Evolutionary conservation across 1,284 basidiomycete species (phyloP).

Genomic region (Vanrija sp.): DNA sequence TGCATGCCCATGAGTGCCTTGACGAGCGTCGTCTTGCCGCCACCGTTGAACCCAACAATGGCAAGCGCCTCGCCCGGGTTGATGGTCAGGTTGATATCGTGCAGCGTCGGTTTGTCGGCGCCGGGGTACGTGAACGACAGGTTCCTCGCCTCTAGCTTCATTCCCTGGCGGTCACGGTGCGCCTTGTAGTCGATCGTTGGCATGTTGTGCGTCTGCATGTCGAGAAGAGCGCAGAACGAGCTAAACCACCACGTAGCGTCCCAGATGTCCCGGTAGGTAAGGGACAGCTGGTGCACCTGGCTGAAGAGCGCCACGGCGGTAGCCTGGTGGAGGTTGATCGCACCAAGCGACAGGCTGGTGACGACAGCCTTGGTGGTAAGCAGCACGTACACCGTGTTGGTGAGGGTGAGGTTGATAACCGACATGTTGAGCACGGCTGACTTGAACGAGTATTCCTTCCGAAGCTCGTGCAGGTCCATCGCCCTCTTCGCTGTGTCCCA

Average conservation of each 20-base stretch:
- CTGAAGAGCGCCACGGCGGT: conserved; percentile 52
- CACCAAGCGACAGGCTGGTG: conserved; percentile 64
- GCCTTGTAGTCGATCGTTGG: conserved; percentile 24
- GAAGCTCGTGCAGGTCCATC: background rate
- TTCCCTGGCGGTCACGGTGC: conserved; percentile 50
- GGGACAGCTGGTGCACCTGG: no score
- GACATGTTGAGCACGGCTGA: background rate
- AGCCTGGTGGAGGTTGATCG: conserved; percentile 67
- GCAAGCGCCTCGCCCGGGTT: conserved; percentile 71
- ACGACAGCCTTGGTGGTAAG: conserved; percentile 62
- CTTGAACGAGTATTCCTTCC: conserved; percentile 15
- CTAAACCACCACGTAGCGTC: conserved; percentile 41
- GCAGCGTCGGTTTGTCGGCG: conserved; percentile 60
- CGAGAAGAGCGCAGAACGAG: conserved; percentile 69
- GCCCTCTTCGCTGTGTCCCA: conserved; percentile 54
- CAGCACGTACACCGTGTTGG: conserved; percentile 50
- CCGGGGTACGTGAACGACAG: conserved; percentile 74
- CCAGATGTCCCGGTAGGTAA: background rate
- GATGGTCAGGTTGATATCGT: conserved; percentile 63
- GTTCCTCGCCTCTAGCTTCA: conserved; percentile 65
- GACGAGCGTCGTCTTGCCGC: conserved; percentile 71
- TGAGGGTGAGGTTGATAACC: conserved; percentile 46
- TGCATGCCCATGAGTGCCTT: conserved; percentile 70
- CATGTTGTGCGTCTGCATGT: conserved; percentile 54
- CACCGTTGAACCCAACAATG: conserved; percentile 61